phyloP scores from a whole-genome alignment of 345 rosid species.

The Adansonia digitata region DNA sequence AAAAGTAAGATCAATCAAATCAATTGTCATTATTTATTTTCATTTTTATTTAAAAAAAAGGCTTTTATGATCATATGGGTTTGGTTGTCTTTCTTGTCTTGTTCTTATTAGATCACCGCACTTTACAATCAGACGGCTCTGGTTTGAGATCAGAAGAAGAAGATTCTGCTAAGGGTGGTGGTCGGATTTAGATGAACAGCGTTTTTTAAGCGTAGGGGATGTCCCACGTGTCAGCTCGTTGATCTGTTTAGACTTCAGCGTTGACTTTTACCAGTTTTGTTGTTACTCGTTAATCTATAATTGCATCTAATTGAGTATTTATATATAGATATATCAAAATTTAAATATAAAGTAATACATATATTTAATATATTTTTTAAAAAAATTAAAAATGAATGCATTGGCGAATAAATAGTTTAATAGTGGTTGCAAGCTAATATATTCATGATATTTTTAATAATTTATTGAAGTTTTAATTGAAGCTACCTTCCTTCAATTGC shows the following conservation, averaged over 20 bases:
- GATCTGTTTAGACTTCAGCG: background rate
- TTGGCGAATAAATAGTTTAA: too few relatives aligned
- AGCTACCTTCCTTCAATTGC: too few relatives aligned
- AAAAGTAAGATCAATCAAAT: slow-evolving; percentile 1
- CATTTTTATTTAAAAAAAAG: background rate
- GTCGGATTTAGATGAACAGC: background rate
- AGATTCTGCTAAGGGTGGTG: background rate
- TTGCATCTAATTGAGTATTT: too few relatives aligned
- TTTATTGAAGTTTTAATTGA: too few relatives aligned
- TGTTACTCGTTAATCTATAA: background rate
- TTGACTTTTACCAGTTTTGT: background rate
- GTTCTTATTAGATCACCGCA: slow-evolving; percentile 1
- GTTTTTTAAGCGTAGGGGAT: background rate
- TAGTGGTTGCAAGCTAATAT: too few relatives aligned
- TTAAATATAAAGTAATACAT: too few relatives aligned
- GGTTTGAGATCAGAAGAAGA: background rate
- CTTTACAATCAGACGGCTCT: slow-evolving; percentile 7
- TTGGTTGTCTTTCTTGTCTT: slow-evolving; percentile 16
- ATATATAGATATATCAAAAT: too few relatives aligned
- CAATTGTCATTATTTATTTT: background rate
- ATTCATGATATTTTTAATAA: too few relatives aligned
- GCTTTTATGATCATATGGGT: background rate
- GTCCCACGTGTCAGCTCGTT: slow-evolving; percentile 8
- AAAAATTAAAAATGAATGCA: too few relatives aligned
- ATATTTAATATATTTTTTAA: too few relatives aligned